phyloP scores from a whole-genome alignment of 2,329 filamentous ascomycete genomes.

The Chrysoporthe austroafricana region DNA sequence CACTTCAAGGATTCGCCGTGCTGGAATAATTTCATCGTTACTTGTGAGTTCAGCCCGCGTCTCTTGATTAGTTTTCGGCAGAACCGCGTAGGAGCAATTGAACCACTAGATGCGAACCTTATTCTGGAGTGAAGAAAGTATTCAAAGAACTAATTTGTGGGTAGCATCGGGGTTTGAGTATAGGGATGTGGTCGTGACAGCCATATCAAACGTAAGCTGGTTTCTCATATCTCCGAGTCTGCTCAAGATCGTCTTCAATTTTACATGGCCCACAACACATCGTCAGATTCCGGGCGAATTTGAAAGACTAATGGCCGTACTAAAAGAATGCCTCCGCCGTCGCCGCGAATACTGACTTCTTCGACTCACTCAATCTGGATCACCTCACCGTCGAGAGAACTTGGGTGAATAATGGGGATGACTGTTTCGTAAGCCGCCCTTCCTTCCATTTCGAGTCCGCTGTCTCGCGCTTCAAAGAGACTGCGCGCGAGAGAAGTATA shows the following conservation, averaged over 20 bases:
- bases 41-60: conserved; percentile 41
- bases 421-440: conserved; percentile 51
- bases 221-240: not conserved
- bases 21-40: conserved; percentile 67
- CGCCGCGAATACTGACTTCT: conserved; percentile 66
- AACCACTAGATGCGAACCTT: not conserved
- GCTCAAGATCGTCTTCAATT: not conserved
- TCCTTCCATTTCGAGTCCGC: rapidly evolving
- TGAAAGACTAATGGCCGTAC: not conserved
- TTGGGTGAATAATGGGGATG: conserved; percentile 59
- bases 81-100: too few relatives aligned
- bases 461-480: not conserved
- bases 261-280: not conserved
- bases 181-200: conserved; percentile 57
- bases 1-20: conserved; percentile 64
- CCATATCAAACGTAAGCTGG: conserved; percentile 46
- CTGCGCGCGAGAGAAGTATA: not conserved
- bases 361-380: conserved; percentile 63
- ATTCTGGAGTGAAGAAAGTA: too few relatives aligned
- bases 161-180: conserved; percentile 23
- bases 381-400: conserved; percentile 54
- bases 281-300: not conserved
- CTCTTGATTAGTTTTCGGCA: not conserved
- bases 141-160: not conserved
- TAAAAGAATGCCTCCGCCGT: conserved; percentile 42